Conservation (phyloP, 768 basidiomycete species). For the Mycena albidolilacea region DNA sequence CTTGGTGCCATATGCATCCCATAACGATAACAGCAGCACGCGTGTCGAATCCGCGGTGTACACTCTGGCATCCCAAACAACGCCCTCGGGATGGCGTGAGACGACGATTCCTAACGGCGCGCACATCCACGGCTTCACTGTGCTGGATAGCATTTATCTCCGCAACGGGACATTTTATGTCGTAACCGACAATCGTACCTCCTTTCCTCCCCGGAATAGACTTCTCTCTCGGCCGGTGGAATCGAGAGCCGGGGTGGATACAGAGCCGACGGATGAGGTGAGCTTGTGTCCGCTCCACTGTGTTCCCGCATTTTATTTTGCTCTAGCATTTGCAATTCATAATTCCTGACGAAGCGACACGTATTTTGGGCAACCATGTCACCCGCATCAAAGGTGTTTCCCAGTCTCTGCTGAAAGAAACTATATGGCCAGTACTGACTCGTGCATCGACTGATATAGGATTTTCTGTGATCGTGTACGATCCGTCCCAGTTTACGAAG, state of each 20-base stretch:
- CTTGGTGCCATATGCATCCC: not conserved
- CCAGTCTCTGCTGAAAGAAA: too few species aligned
- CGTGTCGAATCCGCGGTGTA: not conserved
- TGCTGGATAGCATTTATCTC: slow-evolving; percentile 82
- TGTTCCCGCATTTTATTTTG: slow-evolving; percentile 35
- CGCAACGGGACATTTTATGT: slow-evolving; percentile 80
- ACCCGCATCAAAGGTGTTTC: slow-evolving; percentile 39
- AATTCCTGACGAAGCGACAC: slow-evolving; percentile 37
- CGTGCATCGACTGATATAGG: too few species aligned
- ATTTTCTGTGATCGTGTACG: slow-evolving; percentile 48
- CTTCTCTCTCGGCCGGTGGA: slow-evolving; percentile 54
- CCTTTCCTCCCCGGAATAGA: slow-evolving; percentile 61
- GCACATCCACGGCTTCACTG: slow-evolving; percentile 79
- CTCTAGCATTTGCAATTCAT: slow-evolving; percentile 49
- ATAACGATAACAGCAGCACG: not conserved
- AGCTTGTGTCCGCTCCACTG: slow-evolving; percentile 6
- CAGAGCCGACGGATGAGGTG: slow-evolving; percentile 52
- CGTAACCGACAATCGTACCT: slow-evolving; percentile 57
- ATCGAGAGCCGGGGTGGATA: slow-evolving; percentile 36
- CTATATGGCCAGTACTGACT: too few species aligned
- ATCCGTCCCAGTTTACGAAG: slow-evolving; percentile 46
- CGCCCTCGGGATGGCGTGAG: not conserved
- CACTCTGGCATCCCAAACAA: not conserved
- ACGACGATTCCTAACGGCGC: slow-evolving; percentile 52
- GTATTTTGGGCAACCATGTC: slow-evolving; percentile 43